Percentiles rank a stretch among this genome's conserved stretches.
These are phyloP conservation scores for Colletotrichum sidae DNA, from an alignment of 2,329 filamentous ascomycete species.

Conservation along the genomic window DNA sequence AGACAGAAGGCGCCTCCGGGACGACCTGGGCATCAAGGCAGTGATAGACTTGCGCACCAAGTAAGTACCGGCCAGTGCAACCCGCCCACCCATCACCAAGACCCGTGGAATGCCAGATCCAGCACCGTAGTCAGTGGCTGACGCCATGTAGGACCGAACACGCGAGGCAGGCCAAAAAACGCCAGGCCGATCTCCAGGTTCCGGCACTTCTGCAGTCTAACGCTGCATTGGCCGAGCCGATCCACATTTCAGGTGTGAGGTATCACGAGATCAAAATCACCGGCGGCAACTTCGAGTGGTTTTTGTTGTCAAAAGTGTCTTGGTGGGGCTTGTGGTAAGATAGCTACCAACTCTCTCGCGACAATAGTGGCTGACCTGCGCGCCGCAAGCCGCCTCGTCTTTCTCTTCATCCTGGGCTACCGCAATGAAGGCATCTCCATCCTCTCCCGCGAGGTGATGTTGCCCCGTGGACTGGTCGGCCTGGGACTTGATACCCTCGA, in stretches of 20 bases:
- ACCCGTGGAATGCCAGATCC: constrained; percentile 20
- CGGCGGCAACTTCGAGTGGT: constrained; percentile 75
- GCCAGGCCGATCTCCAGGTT: constrained; percentile 57
- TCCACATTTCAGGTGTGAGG: constrained; percentile 71
- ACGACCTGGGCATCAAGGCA: constrained; percentile 73
- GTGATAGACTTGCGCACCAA: constrained; percentile 85
- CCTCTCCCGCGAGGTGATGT: constrained; percentile 77
- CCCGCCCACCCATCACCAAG: neutral
- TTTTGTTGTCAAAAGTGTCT: constrained; percentile 74
- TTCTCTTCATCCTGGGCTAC: constrained; percentile 74
- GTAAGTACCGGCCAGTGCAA: constrained; percentile 52
- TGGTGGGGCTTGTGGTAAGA: constrained; percentile 74
- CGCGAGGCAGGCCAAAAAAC: constrained; percentile 73
- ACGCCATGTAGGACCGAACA: constrained; percentile 73
- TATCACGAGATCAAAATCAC: constrained; percentile 81
- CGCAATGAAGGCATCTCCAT: constrained; percentile 77
- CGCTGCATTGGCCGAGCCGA: constrained; percentile 62
- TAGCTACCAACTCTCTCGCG: neutral
- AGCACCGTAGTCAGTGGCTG: constrained; percentile 11
- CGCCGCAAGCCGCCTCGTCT: constrained; percentile 64
- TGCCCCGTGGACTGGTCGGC: constrained; percentile 76
- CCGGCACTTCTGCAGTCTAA: constrained; percentile 61
- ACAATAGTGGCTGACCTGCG: constrained; percentile 8
- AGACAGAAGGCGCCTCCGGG: constrained; percentile 70
- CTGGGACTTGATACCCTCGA: constrained; percentile 78